Conservation (phyloP, 139 green algal genomes). For the Protoeuglena noctilucae region DNA sequence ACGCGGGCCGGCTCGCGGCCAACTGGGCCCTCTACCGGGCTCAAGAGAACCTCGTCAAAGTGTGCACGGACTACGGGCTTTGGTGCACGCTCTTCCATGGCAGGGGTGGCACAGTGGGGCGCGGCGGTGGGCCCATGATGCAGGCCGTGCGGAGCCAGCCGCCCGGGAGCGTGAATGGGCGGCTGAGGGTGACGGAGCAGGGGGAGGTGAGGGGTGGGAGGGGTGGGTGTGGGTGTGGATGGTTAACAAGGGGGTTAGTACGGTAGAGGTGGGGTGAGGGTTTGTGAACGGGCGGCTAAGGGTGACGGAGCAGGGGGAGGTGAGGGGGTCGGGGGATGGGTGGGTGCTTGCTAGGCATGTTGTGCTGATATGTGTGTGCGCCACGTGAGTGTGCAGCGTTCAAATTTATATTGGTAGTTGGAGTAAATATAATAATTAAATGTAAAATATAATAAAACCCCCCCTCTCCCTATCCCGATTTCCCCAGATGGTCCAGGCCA, state of each 20-base stretch:
- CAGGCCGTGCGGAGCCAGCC: constrained; percentile 89
- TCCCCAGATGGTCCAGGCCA: constrained; percentile 83
- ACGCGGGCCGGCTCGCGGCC: constrained; percentile 79
- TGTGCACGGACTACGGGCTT: constrained; percentile 40
- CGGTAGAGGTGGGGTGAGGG: too few relatives aligned
- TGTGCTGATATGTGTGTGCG: too few relatives aligned
- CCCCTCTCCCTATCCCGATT: constrained; percentile 10
- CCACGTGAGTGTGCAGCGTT: too few relatives aligned
- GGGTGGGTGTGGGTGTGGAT: too few relatives aligned
- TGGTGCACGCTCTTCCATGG: constrained; percentile 92
- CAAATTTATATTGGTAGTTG: too few relatives aligned
- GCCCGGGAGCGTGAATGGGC: constrained; percentile 54
- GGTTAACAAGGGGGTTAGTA: too few relatives aligned
- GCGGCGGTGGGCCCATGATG: constrained; percentile 83
- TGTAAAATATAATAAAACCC: too few relatives aligned
- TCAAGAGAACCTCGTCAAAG: constrained; percentile 29
- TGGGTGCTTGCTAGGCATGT: too few relatives aligned
- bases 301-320: constrained; percentile 8
- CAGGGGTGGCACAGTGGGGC: constrained; percentile 79
- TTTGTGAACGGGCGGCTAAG: constrained; percentile 7
- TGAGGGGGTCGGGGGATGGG: too few relatives aligned
- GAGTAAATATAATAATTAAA: too few relatives aligned
- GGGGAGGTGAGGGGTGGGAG: constrained; percentile 28
- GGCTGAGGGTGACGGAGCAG: constrained; percentile 76
- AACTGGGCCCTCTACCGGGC: constrained; percentile 76